phyloP scores from a whole-genome alignment of 2,329 filamentous ascomycete species.

The Cercospora sp. region DNA sequence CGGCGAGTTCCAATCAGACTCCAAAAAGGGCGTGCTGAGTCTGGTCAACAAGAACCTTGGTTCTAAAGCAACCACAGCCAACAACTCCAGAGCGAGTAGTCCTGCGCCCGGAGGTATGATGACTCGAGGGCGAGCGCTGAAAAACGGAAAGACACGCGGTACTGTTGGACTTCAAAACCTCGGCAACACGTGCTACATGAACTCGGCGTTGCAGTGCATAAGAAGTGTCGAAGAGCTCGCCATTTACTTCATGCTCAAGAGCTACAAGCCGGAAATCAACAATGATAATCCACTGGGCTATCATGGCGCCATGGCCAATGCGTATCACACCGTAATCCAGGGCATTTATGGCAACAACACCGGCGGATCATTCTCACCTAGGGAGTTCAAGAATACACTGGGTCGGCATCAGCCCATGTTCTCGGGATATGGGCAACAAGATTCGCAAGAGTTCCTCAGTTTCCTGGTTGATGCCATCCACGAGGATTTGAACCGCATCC shows the following conservation, averaged over 20 bases:
- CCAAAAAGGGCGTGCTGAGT: conserved; percentile 45
- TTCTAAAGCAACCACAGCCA: conserved; percentile 42
- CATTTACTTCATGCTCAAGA: conserved; percentile 76
- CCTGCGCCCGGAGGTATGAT: conserved; percentile 63
- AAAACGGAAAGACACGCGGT: conserved; percentile 69
- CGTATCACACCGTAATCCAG: conserved; percentile 74
- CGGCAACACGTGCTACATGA: conserved; percentile 99
- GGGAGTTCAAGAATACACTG: conserved; percentile 78
- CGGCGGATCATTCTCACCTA: conserved; percentile 70
- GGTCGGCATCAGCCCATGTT: conserved; percentile 82
- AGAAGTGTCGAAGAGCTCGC: conserved; percentile 91
- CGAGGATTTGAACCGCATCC: conserved; percentile 89
- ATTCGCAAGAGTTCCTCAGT: conserved; percentile 94
- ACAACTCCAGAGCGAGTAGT: conserved; percentile 63
- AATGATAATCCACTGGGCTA: conserved; percentile 80
- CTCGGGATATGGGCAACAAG: conserved; percentile 92
- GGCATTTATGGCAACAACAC: conserved; percentile 73
- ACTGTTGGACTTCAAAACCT: conserved; percentile 84
- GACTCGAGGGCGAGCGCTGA: conserved; percentile 70
- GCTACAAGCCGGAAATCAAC: conserved; percentile 81
- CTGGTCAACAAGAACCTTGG: conserved; percentile 48
- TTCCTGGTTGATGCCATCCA: conserved; percentile 93
- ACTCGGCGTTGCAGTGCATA: conserved; percentile 92
- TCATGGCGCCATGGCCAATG: conserved; percentile 79
- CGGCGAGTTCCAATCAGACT: conserved; percentile 58